phyloP scores from a whole-genome alignment of 208 protist species.

The Zelonia costaricensis region DNA sequence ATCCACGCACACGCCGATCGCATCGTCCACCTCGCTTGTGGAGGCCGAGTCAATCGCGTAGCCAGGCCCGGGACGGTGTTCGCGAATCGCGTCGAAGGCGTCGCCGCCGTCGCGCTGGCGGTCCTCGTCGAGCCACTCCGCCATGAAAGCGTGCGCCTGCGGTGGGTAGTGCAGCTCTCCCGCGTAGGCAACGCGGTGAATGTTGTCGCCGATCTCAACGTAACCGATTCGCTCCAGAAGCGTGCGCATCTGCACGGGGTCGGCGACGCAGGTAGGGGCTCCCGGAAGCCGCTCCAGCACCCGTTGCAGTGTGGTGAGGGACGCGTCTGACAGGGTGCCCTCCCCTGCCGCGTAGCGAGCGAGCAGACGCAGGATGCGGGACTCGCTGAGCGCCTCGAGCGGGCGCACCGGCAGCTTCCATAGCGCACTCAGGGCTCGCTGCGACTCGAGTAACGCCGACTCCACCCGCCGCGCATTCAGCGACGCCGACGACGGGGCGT shows the following conservation, averaged over 20 bases:
- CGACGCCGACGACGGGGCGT: not conserved
- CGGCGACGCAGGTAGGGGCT: constrained; percentile 37
- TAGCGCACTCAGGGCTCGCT: constrained; percentile 51
- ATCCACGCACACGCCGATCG: constrained; percentile 77
- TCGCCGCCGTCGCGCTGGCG: constrained; percentile 65
- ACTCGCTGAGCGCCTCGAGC: constrained; percentile 67
- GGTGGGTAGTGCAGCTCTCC: constrained; percentile 72
- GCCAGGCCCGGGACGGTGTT: constrained; percentile 38
- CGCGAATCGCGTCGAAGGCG: constrained; percentile 67
- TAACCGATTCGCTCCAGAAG: constrained; percentile 67
- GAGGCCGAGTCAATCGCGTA: constrained; percentile 90
- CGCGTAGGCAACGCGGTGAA: constrained; percentile 60
- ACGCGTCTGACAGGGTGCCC: constrained; percentile 56
- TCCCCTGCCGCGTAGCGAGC: constrained; percentile 76
- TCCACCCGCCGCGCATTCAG: constrained; percentile 25
- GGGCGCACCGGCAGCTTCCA: constrained; percentile 66
- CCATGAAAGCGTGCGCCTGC: constrained; percentile 62
- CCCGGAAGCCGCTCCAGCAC: constrained; percentile 55
- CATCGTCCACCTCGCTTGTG: constrained; percentile 91
- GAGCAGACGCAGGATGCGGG: constrained; percentile 73
- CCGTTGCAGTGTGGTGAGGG: constrained; percentile 48
- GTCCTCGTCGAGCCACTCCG: constrained; percentile 35
- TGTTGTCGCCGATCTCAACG: constrained; percentile 69
- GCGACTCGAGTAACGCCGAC: constrained; percentile 52
- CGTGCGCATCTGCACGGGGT: constrained; percentile 56